Evolutionary conservation across 2,329 filamentous ascomycete species (phyloP), one percentile per base, ranked within the genome.

Genomic region (Colletotrichum camelliae): DNA sequence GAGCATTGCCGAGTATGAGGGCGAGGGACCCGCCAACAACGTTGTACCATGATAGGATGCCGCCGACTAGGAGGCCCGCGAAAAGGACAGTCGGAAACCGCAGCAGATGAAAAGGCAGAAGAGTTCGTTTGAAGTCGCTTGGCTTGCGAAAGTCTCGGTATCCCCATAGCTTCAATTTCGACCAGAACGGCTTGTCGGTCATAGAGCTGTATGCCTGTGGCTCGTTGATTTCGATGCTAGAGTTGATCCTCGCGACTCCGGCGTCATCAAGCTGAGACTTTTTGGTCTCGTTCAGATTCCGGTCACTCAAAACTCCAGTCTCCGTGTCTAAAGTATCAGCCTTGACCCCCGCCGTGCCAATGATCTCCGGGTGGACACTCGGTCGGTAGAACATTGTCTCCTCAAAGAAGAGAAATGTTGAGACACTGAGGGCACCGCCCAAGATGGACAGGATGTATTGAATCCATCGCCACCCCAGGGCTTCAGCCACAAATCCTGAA

Each of bases 391-490:
- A 80, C 76, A 80, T 81, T 0, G 80, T 81, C 64, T 81, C 80
- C 16, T 81, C 79, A 10, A 80, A 79, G 75, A 80, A 77, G 60
- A 81, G 78, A 18, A 79, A 79, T 0, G 78, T 79, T 0, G 77
- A 24, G 5, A 80, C 21, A 3, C 77, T 70, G 2, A 77, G 61
- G 0, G 24, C 72, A 4, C 67, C 74, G 29, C 79, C 77, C 1
- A 80, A 76, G 6, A 78, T 74, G 1, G 80, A 62, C 18, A 79
- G 60, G 21, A 80, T 78, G 57, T 80, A 80, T 65, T 78, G 61
- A 18, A 80, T 80, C 80, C 80, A 81, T 21, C 77, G 77, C 79
- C 79, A 80, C 2, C 80, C 80, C 2, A 80, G 65, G 0, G 72
- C 65, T 24, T 78, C 69, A 0, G 80, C 80, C 13, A 81, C 61